A percentile compares a stretch with the other conserved stretches of the same genome.
These are phyloP conservation scores for Alternaria postmessia DNA, from an alignment of 2,329 filamentous ascomycete species.

Conservation along the genomic window DNA sequence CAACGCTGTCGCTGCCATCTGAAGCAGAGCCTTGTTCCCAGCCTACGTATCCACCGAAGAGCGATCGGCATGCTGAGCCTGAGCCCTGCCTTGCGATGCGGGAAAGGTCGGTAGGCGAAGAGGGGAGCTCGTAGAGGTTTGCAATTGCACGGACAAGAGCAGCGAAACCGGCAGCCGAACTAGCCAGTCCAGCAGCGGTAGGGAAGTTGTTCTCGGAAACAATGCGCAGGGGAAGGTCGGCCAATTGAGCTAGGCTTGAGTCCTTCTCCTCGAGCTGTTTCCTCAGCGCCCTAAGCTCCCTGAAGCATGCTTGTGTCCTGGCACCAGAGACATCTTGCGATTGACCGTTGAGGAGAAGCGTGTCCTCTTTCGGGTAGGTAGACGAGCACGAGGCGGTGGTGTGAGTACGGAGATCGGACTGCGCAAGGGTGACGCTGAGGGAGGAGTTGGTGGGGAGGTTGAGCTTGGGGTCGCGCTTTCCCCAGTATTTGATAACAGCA, in stretches of 20 bases:
- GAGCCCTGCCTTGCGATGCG: constrained; percentile 92
- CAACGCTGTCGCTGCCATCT: constrained; percentile 87
- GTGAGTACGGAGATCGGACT: constrained; percentile 90
- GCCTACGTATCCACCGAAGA: constrained; percentile 95
- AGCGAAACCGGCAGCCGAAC: constrained; percentile 71
- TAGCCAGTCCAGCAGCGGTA: constrained; percentile 86
- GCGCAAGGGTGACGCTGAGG: constrained; percentile 93
- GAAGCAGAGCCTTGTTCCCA: constrained; percentile 81
- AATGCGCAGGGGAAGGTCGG: constrained; percentile 78
- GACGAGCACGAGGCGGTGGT: constrained; percentile 92
- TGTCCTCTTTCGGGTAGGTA: constrained; percentile 68
- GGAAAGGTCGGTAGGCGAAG: constrained; percentile 82
- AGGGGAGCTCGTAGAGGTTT: constrained; percentile 85
- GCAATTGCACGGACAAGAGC: constrained; percentile 83
- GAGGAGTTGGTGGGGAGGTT: constrained; percentile 99
- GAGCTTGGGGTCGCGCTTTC: constrained; percentile 90
- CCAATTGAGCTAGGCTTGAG: constrained; percentile 80
- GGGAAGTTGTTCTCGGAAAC: constrained; percentile 99
- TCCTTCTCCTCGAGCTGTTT: constrained; percentile 76
- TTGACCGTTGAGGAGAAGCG: constrained; percentile 86
- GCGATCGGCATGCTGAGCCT: constrained; percentile 88
- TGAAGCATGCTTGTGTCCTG: constrained; percentile 93
- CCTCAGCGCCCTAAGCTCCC: constrained; percentile 81
- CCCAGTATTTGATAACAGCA: constrained; percentile 99
- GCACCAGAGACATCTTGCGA: constrained; percentile 85